Conservation (phyloP, 768 basidiomycete species). For the Myochromella boudieri region DNA sequence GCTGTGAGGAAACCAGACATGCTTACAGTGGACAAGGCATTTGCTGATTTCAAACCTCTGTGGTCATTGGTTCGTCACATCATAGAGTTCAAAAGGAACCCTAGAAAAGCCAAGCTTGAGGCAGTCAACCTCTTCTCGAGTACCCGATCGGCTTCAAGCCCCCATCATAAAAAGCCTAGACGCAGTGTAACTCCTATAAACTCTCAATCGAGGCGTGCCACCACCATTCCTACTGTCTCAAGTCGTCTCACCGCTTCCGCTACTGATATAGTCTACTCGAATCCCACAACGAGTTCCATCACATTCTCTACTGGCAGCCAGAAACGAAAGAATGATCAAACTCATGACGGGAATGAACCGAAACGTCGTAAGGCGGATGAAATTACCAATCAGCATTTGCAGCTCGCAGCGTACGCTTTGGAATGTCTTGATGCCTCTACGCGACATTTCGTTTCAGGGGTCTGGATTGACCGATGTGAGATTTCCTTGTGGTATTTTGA, state of each 20-base stretch:
- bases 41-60: not conserved
- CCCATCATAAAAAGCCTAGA: not conserved
- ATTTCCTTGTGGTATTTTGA: conserved; percentile 28
- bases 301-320: not conserved
- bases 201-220: no score
- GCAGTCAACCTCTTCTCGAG: no score
- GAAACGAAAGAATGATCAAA: not conserved
- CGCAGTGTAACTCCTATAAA: no score
- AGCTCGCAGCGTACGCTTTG: conserved; percentile 1
- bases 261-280: not conserved
- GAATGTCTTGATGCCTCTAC: conserved; percentile 7
- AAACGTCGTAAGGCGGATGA: no score
- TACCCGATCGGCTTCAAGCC: no score
- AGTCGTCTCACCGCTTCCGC: not conserved
- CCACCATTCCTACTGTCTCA: no score
- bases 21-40: not conserved
- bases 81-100: not conserved
- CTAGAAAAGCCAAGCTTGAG: no score
- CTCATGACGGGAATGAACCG: no score
- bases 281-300: no score
- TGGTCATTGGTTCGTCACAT: not conserved
- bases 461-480: conserved; percentile 18
- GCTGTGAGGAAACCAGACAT: not conserved
- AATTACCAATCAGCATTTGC: not conserved
- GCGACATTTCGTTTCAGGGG: conserved; percentile 18